These are phyloP conservation scores for Viridothelium virens DNA, from an alignment of 495 filamentous ascomycete genomes.

Conservation along the genomic window DNA sequence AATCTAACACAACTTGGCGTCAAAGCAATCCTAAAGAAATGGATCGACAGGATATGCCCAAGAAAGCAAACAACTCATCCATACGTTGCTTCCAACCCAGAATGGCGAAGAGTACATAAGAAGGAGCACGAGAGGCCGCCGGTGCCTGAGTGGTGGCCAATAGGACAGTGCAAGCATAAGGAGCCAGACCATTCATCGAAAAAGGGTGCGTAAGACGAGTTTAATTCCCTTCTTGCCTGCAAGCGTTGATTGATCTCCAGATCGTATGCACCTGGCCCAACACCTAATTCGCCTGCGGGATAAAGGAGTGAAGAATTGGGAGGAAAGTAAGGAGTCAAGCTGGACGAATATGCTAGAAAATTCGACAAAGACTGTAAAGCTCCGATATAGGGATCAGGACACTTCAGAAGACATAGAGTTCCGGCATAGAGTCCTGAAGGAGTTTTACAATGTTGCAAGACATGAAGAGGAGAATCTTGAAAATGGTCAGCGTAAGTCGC, in stretches of 20 bases:
- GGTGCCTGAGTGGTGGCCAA: constrained; percentile 77
- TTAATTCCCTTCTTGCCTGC: not conserved
- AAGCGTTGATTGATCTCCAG: constrained; percentile 22
- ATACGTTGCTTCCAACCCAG: constrained; percentile 39
- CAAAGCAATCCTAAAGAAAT: constrained; percentile 67
- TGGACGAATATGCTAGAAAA: constrained; percentile 37
- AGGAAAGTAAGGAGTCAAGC: constrained; percentile 37
- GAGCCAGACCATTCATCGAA: constrained; percentile 65
- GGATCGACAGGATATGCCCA: constrained; percentile 75
- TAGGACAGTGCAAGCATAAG: constrained; percentile 54
- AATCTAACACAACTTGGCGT: constrained; percentile 66
- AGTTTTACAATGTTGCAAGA: constrained; percentile 60
- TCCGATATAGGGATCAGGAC: constrained; percentile 35
- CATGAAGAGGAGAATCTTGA: constrained; percentile 54
- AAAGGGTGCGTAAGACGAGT: not conserved
- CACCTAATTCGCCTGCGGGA: constrained; percentile 19
- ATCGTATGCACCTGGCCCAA: constrained; percentile 38
- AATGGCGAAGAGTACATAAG: constrained; percentile 23
- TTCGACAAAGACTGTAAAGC: constrained; percentile 21
- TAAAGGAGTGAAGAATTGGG: not conserved
- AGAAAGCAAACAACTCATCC: constrained; percentile 80
- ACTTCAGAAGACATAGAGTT: constrained; percentile 37
- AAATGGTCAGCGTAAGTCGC: constrained; percentile 52
- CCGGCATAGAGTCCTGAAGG: constrained; percentile 46
- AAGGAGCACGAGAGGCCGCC: constrained; percentile 31